These are phyloP conservation scores for Aspergillus homomorphus DNA, from an alignment of 495 filamentous ascomycete genomes.

Conservation along the genomic window DNA sequence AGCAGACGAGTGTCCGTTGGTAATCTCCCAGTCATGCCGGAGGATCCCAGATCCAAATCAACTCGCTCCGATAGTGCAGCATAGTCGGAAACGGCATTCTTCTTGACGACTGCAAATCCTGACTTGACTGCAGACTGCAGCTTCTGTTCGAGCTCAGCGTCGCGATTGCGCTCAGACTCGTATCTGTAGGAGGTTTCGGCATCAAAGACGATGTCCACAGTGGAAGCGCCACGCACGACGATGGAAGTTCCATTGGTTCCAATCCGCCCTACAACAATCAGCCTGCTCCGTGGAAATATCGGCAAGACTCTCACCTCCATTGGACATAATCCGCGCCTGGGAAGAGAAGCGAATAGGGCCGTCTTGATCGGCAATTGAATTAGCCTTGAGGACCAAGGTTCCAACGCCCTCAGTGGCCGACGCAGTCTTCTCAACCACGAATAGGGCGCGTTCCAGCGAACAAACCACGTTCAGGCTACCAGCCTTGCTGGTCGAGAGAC, in stretches of 20 bases:
- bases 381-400: neutral
- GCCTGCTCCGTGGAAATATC: neutral
- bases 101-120: neutral
- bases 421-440: conserved; percentile 3
- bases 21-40: conserved; percentile 9
- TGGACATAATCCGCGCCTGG: conserved; percentile 4
- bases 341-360: conserved; percentile 9
- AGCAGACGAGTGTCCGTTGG: conserved; percentile 20
- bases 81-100: conserved; percentile 3
- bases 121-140: neutral
- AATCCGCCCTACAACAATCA: neutral
- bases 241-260: neutral
- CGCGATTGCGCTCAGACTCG: conserved; percentile 4
- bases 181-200: conserved; percentile 16
- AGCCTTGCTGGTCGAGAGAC: conserved; percentile 25
- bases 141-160: conserved; percentile 1
- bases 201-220: conserved; percentile 18
- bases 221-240: conserved; percentile 2
- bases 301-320: neutral
- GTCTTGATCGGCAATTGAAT: conserved; percentile 1
- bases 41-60: conserved; percentile 7
- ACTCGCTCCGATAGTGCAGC: conserved; percentile 1
- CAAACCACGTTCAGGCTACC: conserved; percentile 5
- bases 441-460: conserved; percentile 4
- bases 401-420: neutral